These are phyloP conservation scores for Amoebophrya sp. DNA, from an alignment of 169 alveolate genomes.

Conservation along the genomic window DNA sequence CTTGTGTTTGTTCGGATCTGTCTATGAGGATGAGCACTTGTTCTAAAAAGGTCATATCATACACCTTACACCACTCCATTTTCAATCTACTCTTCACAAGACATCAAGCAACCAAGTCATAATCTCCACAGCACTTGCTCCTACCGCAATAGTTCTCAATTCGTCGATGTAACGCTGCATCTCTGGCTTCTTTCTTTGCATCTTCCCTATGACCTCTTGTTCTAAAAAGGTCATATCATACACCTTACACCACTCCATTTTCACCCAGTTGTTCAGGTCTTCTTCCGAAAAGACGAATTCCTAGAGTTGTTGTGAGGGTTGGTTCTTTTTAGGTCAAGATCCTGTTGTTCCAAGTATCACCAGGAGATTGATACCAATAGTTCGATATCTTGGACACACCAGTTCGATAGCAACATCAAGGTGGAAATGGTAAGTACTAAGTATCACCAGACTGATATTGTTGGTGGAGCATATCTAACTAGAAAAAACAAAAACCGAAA, in stretches of 20 bases:
- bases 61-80: not conserved
- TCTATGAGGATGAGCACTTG: not conserved
- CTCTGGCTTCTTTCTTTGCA: not conserved
- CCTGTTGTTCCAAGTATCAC: too few species aligned
- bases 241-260: not conserved
- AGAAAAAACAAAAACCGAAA: too few species aligned
- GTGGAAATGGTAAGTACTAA: too few species aligned
- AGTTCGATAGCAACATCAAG: too few species aligned
- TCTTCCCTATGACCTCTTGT: not conserved
- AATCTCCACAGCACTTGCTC: not conserved
- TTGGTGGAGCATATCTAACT: too few species aligned
- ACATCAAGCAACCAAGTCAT: too few species aligned
- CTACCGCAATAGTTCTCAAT: not conserved
- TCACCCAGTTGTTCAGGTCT: conserved; percentile 21
- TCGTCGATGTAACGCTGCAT: not conserved
- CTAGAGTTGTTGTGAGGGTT: too few species aligned
- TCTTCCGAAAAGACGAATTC: not conserved
- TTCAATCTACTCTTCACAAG: not conserved
- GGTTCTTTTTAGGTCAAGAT: too few species aligned
- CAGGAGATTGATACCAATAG: too few species aligned
- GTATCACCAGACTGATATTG: too few species aligned
- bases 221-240: not conserved
- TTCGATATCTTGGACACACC: too few species aligned
- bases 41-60: not conserved
- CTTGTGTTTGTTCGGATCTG: too few species aligned